These are phyloP conservation scores for Conidiobolus incongruus DNA, from an alignment of 371 early-diverging fungal species.

Conservation along the genomic window DNA sequence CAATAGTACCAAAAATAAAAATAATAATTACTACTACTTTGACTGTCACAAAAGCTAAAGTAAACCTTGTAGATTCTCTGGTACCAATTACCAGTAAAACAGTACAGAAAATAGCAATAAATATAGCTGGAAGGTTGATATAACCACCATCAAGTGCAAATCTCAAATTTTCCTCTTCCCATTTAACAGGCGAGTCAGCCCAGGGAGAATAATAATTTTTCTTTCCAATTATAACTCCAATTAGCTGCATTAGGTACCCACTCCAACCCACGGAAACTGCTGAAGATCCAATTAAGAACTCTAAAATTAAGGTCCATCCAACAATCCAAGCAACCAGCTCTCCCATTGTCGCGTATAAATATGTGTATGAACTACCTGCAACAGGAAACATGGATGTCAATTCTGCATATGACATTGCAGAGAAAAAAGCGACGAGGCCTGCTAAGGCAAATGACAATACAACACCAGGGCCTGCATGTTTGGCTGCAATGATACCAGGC, in stretches of 20 bases:
- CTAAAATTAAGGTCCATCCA: constrained; percentile 64
- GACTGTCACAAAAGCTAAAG: constrained; percentile 37
- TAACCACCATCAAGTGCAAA: constrained; percentile 23
- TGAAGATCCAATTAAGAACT: constrained; percentile 55
- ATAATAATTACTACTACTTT: constrained; percentile 53
- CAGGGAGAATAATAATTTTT: constrained; percentile 22
- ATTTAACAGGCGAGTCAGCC: constrained; percentile 23
- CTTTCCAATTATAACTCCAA: constrained; percentile 25
- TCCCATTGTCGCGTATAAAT: constrained; percentile 61
- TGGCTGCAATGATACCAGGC: constrained; percentile 32
- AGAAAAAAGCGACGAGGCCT: constrained; percentile 37
- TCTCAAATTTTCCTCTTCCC: constrained; percentile 15
- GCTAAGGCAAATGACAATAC: constrained; percentile 50
- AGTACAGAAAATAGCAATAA: constrained; percentile 35
- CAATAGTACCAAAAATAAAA: constrained; percentile 45
- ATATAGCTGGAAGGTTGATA: constrained; percentile 50
- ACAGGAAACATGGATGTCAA: constrained; percentile 64
- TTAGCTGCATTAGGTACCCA: constrained; percentile 45
- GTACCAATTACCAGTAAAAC: constrained; percentile 38
- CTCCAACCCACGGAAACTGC: constrained; percentile 50
- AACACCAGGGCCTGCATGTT: constrained; percentile 59
- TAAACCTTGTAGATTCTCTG: constrained; percentile 39
- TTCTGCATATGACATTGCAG: constrained; percentile 59
- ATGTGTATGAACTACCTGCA: constrained; percentile 62
- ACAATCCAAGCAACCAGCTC: constrained; percentile 67